Conservation (phyloP, 306 rosid genomes). For the Vicia faba region DNA sequence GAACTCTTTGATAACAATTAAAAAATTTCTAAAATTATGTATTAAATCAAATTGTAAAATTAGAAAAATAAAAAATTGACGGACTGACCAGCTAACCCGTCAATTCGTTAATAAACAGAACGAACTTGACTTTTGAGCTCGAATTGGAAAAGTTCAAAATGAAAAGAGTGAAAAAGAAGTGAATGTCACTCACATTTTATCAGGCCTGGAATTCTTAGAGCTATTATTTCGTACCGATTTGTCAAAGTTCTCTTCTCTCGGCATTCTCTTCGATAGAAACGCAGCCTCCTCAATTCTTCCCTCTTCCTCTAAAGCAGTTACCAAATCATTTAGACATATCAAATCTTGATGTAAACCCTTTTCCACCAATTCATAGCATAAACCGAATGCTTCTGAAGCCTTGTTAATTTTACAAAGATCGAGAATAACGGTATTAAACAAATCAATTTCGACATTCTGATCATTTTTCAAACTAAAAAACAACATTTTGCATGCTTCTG, state of each 20-base stretch:
- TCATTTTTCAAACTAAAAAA: conserved; percentile 56
- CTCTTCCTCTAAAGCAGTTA: conserved; percentile 53
- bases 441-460: conserved; percentile 43
- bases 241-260: conserved; percentile 21
- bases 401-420: conserved; percentile 62
- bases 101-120: no score
- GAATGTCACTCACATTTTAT: conserved; percentile 32
- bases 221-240: conserved; percentile 32
- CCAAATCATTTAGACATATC: conserved; percentile 54
- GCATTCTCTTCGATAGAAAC: conserved; percentile 65
- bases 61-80: no score
- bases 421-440: conserved; percentile 49
- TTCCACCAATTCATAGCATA: conserved; percentile 68
- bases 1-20: no score
- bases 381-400: conserved; percentile 70
- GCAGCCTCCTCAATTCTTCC: conserved; percentile 65
- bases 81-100: no score
- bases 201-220: conserved; percentile 35
- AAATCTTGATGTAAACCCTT: conserved; percentile 56
- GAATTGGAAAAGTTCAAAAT: no score
- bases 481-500: conserved; percentile 66
- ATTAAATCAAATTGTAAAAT: no score
- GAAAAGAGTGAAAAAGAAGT: conserved; percentile 2
- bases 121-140: no score
- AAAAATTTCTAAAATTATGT: no score